Percentiles rank a stretch among this genome's conserved stretches.
Evolutionary conservation across 345 rosid species (phyloP).

Genomic region (Excoecaria agallocha): DNA sequence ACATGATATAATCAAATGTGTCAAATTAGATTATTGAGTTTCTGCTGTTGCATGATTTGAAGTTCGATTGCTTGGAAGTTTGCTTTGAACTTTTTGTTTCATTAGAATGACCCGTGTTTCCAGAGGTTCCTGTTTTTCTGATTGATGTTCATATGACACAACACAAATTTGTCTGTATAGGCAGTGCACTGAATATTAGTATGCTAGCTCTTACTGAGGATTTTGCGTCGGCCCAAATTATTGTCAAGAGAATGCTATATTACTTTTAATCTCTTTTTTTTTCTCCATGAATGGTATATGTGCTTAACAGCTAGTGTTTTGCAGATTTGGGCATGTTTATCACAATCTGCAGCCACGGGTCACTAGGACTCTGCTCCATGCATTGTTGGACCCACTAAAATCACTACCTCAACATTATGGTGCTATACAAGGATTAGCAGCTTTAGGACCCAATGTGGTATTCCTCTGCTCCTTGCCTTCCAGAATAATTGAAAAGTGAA

Average conservation of each 20-base stretch:
- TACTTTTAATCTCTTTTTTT: slow-evolving; percentile 5
- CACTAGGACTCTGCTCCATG: slow-evolving; percentile 78
- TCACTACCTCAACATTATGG: slow-evolving; percentile 83
- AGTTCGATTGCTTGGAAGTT: background rate
- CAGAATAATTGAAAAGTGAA: background rate
- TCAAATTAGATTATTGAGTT: background rate
- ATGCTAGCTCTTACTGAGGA: background rate
- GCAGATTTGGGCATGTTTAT: slow-evolving; percentile 85
- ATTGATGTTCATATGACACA: background rate
- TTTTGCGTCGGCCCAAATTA: background rate
- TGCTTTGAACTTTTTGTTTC: background rate
- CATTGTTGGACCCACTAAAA: slow-evolving; percentile 81
- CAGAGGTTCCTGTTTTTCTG: background rate
- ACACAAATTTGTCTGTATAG: background rate
- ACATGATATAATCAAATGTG: background rate
- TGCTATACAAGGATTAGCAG: slow-evolving; percentile 83
- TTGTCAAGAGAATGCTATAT: slow-evolving; percentile 11
- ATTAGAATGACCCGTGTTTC: background rate
- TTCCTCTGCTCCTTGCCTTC: slow-evolving; percentile 3
- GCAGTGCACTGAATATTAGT: background rate
- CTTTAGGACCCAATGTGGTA: slow-evolving; percentile 84
- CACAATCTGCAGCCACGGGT: slow-evolving; percentile 78
- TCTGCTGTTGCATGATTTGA: background rate
- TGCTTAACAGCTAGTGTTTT: slow-evolving; percentile 19
- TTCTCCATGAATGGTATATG: slow-evolving; percentile 2